A percentile compares a stretch with the other conserved stretches of the same genome.
Conservation (phyloP, 1,284 basidiomycete species). For the Cryptococcus sp. region DNA sequence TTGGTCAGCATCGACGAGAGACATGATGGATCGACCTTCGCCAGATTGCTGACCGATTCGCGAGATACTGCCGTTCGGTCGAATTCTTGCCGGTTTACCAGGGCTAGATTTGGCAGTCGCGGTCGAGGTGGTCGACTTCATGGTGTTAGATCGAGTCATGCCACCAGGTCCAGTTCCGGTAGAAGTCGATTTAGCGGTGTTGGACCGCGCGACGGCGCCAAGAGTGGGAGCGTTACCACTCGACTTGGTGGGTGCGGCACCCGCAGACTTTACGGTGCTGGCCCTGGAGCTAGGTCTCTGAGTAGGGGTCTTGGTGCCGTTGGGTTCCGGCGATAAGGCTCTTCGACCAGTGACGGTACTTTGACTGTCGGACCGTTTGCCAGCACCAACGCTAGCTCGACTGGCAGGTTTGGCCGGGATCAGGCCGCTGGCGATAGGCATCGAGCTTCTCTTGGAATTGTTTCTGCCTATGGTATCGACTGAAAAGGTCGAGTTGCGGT, state of each 20-base stretch:
- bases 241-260: not conserved
- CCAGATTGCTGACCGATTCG: conserved; percentile 24
- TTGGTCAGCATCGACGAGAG: conserved; percentile 26
- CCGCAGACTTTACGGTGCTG: conserved; percentile 13
- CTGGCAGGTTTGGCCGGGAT: conserved; percentile 32
- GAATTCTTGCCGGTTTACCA: conserved; percentile 20
- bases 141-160: conserved; percentile 10
- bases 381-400: conserved; percentile 20
- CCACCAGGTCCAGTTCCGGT: not conserved
- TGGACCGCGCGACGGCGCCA: conserved; percentile 14
- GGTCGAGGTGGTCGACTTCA: conserved; percentile 16
- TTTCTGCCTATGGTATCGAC: conserved; percentile 35
- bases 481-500: conserved; percentile 34
- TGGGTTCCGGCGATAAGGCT: conserved; percentile 1
- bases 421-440: conserved; percentile 32
- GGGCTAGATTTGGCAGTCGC: conserved; percentile 18
- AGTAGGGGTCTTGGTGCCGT: conserved; percentile 10
- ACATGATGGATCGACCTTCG: conserved; percentile 37
- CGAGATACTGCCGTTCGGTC: conserved; percentile 31
- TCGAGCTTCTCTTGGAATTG: conserved; percentile 26
- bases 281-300: conserved; percentile 10
- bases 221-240: conserved; percentile 3
- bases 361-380: conserved; percentile 26
- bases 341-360: conserved; percentile 29
- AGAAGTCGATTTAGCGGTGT: conserved; percentile 22